A percentile compares a stretch with the other conserved stretches of the same genome.
These are phyloP conservation scores for Hirschfeldia incana DNA, from an alignment of 345 rosid genomes.

Conservation along the genomic window DNA sequence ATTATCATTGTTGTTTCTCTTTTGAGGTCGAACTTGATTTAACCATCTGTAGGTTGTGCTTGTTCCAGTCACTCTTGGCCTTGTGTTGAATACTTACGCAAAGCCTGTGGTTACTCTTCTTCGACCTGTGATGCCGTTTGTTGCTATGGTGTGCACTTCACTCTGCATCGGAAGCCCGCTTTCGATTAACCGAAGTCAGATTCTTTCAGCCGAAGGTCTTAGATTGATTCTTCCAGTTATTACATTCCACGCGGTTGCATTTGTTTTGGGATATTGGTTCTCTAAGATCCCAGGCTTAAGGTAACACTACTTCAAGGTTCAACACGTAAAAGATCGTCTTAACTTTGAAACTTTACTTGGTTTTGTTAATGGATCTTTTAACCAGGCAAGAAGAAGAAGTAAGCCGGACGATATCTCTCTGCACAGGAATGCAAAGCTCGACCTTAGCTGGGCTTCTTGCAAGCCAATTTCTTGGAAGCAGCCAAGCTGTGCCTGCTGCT, in stretches of 20 bases:
- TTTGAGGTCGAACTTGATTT: conserved; percentile 4
- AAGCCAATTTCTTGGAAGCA: conserved; percentile 78
- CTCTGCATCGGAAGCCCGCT: conserved; percentile 95
- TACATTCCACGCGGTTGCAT: conserved; percentile 77
- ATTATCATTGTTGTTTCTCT: conserved; percentile 7
- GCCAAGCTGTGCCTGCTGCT: conserved; percentile 93
- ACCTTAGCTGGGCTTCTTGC: conserved; percentile 93
- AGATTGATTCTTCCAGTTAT: conserved; percentile 72
- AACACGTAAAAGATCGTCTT: neutral
- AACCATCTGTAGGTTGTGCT: conserved; percentile 69
- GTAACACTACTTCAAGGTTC: conserved; percentile 44
- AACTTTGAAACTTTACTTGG: too few relatives aligned
- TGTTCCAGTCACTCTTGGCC: conserved; percentile 81
- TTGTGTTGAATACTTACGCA: conserved; percentile 78
- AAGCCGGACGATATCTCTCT: conserved; percentile 78
- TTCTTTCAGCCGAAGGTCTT: conserved; percentile 67
- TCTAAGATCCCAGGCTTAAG: conserved; percentile 72
- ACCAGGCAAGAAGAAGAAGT: conserved; percentile 89
- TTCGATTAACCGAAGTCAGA: conserved; percentile 75
- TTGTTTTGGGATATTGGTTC: conserved; percentile 82
- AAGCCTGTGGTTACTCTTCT: conserved; percentile 70
- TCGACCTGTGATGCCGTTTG: conserved; percentile 84
- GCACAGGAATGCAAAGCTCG: conserved; percentile 98
- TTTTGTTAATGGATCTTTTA: too few relatives aligned
- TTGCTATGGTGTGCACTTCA: conserved; percentile 92